Base-by-base conservation (phyloP, 1,284 basidiomycete genomes). In the Cutaneotrichosporon arboriforme region DNA sequence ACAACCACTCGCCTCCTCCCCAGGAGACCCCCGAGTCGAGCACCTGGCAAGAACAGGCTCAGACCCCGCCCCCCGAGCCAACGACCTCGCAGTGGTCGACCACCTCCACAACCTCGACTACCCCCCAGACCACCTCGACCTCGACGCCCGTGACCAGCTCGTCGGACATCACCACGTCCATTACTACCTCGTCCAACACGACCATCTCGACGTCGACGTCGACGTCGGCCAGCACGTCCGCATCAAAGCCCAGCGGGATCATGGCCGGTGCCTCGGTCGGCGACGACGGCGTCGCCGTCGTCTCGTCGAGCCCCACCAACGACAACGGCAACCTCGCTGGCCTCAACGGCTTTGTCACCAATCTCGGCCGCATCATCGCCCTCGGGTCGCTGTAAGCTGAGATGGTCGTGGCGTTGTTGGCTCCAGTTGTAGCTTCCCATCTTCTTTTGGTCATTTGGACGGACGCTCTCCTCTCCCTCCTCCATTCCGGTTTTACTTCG, bases 281-380 rank as follows among this genome's bases (percentile, higher is more conserved):
- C 22, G 42, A 45, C 40, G 39, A 54, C 44, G 38, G 46, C 21
- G 41, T 42, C 20, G 52, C 50, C 36, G 49, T 42, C 21, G 45
- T 44, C n/a, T 40, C 54, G 4, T 33, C 31, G n/a, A 39, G n/a
- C n/a, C n/a, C n/a, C n/a, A n/a, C n/a, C n/a, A n/a, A 20, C 38
- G 26, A 18, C 33, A 26, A 45, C 20, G 54, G 67, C 43, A 69
- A 66, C 54, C 54, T 73, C 33, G 63, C 64, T 18, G 15, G 58
- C n/a, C 45, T 73, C 46, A 68, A 64, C 57, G 61, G 67, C 46
- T 60, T 62, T 14, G 68, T 72, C 7, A 60, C 67, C 15, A 54
- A 63, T 36, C 49, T 69, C 17, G 73, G 73, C 42, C 54, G 65
- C 52, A 56, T 74, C 39, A 58, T 72, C 48, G 67, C 68, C 26